Evolutionary conservation across 495 filamentous ascomycete genomes (phyloP).

Genomic region (Aspergillus sclerotioniger): DNA sequence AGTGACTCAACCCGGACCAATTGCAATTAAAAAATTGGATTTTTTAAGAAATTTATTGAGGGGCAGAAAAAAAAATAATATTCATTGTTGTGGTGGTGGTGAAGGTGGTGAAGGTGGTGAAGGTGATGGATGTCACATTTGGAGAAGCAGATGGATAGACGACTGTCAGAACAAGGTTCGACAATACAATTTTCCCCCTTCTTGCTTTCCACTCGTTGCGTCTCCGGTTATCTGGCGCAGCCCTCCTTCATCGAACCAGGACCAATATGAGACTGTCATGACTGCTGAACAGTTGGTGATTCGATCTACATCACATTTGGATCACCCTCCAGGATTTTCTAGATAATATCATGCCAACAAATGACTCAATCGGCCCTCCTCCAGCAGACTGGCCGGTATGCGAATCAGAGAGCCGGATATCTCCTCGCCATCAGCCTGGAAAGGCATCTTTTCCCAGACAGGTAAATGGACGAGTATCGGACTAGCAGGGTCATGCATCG

Average conservation of each 20-base stretch:
- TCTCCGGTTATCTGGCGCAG: slow-evolving; percentile 1
- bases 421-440: slow-evolving; percentile 19
- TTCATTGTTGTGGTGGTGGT: too few species aligned
- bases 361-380: not conserved
- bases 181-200: slow-evolving; percentile 8
- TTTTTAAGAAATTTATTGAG: slow-evolving; percentile 5
- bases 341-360: not conserved
- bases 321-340: not conserved
- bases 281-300: slow-evolving; percentile 22
- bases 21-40: not conserved
- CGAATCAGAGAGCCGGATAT: slow-evolving; percentile 29
- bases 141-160: slow-evolving; percentile 2
- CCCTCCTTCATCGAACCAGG: slow-evolving; percentile 4
- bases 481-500: slow-evolving; percentile 19
- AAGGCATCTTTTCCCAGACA: slow-evolving; percentile 13
- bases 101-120: not conserved
- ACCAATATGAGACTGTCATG: slow-evolving; percentile 11
- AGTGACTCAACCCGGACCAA: slow-evolving; percentile 3
- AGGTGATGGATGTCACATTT: not conserved
- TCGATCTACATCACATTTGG: slow-evolving; percentile 24
- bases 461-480: slow-evolving; percentile 13
- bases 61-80: slow-evolving; percentile 11
- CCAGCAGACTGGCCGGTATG: slow-evolving; percentile 30
- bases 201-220: slow-evolving; percentile 5
- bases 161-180: slow-evolving; percentile 15